Base-by-base conservation (phyloP, 257 asterid species). In the Gentiana straminea region DNA sequence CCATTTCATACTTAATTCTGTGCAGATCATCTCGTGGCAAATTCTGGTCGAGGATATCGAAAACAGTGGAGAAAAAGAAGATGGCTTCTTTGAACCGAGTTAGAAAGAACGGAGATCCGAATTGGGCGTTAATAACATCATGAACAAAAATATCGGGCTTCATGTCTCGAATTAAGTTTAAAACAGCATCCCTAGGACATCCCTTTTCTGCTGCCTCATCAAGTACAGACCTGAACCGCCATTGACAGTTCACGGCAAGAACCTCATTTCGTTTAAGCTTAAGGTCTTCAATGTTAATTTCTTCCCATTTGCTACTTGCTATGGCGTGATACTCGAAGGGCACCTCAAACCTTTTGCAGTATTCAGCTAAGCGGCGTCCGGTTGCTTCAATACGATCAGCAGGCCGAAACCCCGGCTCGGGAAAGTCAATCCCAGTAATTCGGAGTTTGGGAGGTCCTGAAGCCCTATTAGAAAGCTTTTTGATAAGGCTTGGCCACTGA, bases 401-500 rank as follows among this genome's bases (percentile, higher is more conserved):
- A 1, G 66, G 71, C 24, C 62, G 37, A 36, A 66, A 48, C 2
- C 71, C 66, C 7, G 71, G 49, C 35, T 59, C 61, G 47, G 71
- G 71, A 33, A 53, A 32, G 12, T 59, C 66, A 10, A 66, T 60
- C 3, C 71, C 71, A 0, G 71, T 66, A 15, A 66, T 60, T 5
- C 65, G 59, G 5, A 66, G 62, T 50, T 52, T 60, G 39, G 62
- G 71, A 50, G 71, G 66, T 0, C 71, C 65, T 13, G 51, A 60
- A 37, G 50, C 61, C 49, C 91, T 61, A 8, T 71, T 35, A 0
- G 94, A 82, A 12, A 79, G 32, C 8, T 79, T 77, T 13, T 84
- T 86, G 56, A 84, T 79, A 2, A 84, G 63, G 51, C 91, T 79
- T 2, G 94, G 94, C 94, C 94, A 84, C 12, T 84, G 94, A 15